Conservation (phyloP, 768 basidiomycete species). For the Boletus pseudo-olivaceus region DNA sequence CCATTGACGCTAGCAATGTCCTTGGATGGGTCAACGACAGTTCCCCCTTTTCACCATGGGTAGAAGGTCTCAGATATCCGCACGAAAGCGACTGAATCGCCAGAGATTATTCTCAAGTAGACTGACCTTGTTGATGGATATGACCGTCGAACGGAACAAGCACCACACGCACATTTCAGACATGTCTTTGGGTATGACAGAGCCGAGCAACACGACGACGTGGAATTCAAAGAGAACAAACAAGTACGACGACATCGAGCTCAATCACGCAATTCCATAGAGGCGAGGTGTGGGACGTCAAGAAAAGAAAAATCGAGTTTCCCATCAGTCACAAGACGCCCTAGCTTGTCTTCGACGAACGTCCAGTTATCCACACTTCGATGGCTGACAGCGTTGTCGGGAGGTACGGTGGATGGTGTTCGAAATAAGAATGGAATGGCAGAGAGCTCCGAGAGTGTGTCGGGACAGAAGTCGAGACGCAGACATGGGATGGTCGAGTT, state of each 20-base stretch:
- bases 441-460: conserved; percentile 24
- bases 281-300: conserved; percentile 12
- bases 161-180: background rate
- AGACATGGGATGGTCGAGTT: background rate
- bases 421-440: conserved; percentile 31
- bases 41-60: too few relatives aligned
- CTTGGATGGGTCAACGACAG: too few relatives aligned
- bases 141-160: background rate
- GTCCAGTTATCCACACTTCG: conserved; percentile 9
- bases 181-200: background rate
- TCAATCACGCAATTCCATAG: conserved; percentile 14
- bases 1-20: too few relatives aligned
- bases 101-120: too few relatives aligned
- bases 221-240: conserved; percentile 2
- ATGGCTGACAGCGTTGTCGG: background rate
- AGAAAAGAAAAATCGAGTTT: conserved; percentile 29
- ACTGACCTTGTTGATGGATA: too few relatives aligned
- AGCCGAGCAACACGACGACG: background rate
- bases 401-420: conserved; percentile 13
- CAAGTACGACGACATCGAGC: background rate
- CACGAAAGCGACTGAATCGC: too few relatives aligned
- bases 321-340: conserved; percentile 18
- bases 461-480: conserved; percentile 13
- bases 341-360: conserved; percentile 20
- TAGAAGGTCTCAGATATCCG: too few relatives aligned